phyloP scores from a whole-genome alignment of 495 filamentous ascomycete genomes.

The Penicillium daleae region DNA sequence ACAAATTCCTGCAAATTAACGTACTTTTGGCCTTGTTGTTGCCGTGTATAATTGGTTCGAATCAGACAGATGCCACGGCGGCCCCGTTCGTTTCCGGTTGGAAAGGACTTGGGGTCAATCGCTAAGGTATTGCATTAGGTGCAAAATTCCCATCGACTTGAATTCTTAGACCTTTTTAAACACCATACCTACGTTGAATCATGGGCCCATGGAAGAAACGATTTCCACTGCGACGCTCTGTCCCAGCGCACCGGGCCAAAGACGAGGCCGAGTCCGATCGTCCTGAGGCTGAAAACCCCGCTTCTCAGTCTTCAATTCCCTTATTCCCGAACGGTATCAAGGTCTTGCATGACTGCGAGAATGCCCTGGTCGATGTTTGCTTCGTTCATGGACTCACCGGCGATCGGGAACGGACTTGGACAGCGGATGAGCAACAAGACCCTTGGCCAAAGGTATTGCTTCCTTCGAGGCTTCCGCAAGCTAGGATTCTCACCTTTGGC shows the following conservation, averaged over 20 bases:
- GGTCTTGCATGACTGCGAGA: neutral
- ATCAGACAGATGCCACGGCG: too few relatives aligned
- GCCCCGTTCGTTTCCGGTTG: too few relatives aligned
- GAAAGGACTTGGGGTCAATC: too few relatives aligned
- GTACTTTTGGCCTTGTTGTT: too few relatives aligned
- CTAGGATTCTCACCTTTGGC: neutral
- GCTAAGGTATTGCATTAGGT: too few relatives aligned
- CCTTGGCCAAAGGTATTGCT: neutral
- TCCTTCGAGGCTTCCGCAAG: too few relatives aligned
- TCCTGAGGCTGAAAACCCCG: neutral
- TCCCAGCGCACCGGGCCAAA: neutral
- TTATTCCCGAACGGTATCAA: neutral
- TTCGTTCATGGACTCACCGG: neutral
- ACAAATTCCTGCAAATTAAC: too few relatives aligned
- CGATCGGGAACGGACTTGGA: neutral
- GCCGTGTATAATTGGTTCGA: too few relatives aligned
- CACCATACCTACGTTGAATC: neutral
- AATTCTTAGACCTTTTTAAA: too few relatives aligned
- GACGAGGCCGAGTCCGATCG: neutral
- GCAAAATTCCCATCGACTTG: too few relatives aligned
- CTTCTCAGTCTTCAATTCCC: neutral
- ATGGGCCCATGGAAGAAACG: neutral
- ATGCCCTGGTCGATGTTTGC: neutral
- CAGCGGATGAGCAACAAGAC: neutral
- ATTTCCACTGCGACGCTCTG: neutral